Conservation (phyloP, 2,329 filamentous ascomycete species). For the Trichoderma sp. region DNA sequence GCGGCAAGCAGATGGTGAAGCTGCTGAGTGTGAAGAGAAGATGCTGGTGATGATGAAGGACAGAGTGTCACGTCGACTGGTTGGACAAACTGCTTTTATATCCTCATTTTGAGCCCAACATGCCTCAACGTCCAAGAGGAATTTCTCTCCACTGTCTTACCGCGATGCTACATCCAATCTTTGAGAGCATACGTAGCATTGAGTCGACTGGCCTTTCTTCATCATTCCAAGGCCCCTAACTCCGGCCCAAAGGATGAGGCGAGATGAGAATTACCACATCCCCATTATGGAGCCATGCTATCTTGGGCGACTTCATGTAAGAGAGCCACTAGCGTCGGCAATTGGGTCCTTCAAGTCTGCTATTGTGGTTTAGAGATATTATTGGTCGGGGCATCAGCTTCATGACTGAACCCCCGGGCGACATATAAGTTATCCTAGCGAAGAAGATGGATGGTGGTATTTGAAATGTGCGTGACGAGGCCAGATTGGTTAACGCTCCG, state of each 20-base stretch:
- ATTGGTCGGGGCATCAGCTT: background rate
- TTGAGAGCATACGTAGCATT: conserved; percentile 25
- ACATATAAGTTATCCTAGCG: background rate
- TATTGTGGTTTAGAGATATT: background rate
- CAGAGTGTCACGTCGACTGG: conserved; percentile 10
- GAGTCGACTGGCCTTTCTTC: background rate
- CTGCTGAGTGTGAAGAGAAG: background rate
- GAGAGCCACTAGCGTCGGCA: background rate
- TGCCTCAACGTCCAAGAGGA: background rate
- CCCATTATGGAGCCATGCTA: conserved; percentile 19
- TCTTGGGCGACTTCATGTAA: background rate
- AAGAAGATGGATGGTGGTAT: conserved; percentile 22
- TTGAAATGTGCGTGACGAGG: conserved; percentile 18
- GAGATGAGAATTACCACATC: background rate
- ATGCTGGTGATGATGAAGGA: background rate
- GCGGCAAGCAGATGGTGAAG: background rate
- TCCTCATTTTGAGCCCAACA: background rate
- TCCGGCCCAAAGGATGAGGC: conserved; percentile 13
- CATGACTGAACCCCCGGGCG: background rate
- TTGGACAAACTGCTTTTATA: conserved; percentile 26
- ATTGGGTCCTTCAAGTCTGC: background rate
- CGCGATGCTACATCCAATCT: conserved; percentile 21
- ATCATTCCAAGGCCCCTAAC: background rate
- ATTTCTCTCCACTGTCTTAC: conserved; percentile 9
- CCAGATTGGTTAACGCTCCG: conserved; percentile 10